Percentiles rank a stretch among this genome's conserved stretches.
Conservation (phyloP, 495 filamentous ascomycete genomes). For the Xylaria palmicola region DNA sequence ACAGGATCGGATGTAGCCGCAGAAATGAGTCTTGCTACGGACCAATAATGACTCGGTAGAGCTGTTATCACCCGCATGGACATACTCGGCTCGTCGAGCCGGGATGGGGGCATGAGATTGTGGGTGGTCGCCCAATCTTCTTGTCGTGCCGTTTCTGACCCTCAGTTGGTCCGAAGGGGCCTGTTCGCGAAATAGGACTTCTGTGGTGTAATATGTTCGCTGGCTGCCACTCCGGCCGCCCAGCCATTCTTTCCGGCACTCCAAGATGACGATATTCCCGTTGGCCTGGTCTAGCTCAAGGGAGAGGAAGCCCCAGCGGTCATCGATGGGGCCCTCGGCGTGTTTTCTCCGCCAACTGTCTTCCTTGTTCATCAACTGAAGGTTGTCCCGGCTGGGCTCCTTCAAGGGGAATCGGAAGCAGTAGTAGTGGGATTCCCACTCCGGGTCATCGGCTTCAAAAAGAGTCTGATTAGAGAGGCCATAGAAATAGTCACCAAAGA, state of each 20-base stretch:
- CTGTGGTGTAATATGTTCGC: slow-evolving; percentile 67
- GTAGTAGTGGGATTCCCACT: slow-evolving; percentile 71
- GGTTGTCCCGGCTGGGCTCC: slow-evolving; percentile 28
- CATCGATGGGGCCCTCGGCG: slow-evolving; percentile 72
- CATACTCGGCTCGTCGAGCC: slow-evolving; percentile 27
- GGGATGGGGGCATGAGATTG: neutral
- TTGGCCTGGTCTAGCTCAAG: slow-evolving; percentile 63
- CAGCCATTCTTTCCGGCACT: slow-evolving; percentile 72
- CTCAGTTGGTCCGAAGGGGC: neutral
- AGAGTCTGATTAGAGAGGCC: slow-evolving; percentile 65
- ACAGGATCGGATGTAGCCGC: slow-evolving; percentile 57
- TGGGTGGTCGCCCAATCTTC: slow-evolving; percentile 14
- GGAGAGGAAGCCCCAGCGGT: slow-evolving; percentile 69
- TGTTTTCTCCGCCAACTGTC: slow-evolving; percentile 67
- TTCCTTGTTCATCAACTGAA: slow-evolving; percentile 36
- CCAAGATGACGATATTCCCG: slow-evolving; percentile 60
- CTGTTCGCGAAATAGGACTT: slow-evolving; percentile 48
- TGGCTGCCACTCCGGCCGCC: slow-evolving; percentile 56
- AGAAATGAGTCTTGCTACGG: slow-evolving; percentile 57
- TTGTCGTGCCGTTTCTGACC: slow-evolving; percentile 9
- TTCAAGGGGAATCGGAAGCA: slow-evolving; percentile 60
- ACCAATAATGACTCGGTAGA: slow-evolving; percentile 47
- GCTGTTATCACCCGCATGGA: slow-evolving; percentile 47
- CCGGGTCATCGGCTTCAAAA: slow-evolving; percentile 62
- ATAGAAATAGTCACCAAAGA: slow-evolving; percentile 68